A percentile compares a stretch with the other conserved stretches of the same genome.
These are phyloP conservation scores for Pleomassaria siparia DNA, from an alignment of 2,329 filamentous ascomycete genomes.

Conservation along the genomic window DNA sequence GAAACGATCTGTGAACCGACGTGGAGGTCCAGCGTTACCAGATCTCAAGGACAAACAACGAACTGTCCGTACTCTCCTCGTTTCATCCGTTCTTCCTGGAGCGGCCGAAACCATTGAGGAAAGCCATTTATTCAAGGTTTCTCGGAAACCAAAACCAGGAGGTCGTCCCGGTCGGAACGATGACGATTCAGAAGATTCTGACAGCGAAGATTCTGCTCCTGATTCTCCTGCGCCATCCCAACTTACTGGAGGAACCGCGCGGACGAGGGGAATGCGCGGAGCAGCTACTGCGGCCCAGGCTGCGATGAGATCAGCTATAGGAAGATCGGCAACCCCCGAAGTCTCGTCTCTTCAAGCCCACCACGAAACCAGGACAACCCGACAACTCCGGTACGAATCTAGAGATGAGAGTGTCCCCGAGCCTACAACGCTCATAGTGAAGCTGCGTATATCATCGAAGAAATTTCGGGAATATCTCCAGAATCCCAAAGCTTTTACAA, in stretches of 20 bases:
- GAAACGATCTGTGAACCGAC: conserved; percentile 91
- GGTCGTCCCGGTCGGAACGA: conserved; percentile 62
- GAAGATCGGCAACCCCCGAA: conserved; percentile 90
- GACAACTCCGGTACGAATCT: conserved; percentile 61
- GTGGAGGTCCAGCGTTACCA: conserved; percentile 89
- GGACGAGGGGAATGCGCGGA: conserved; percentile 85
- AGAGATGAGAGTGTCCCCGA: conserved; percentile 80
- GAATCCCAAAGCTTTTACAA: conserved; percentile 51
- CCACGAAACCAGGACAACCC: conserved; percentile 69
- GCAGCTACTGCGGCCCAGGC: conserved; percentile 85
- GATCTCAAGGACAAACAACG: conserved; percentile 93
- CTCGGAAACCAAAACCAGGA: conserved; percentile 44
- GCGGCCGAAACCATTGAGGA: conserved; percentile 79
- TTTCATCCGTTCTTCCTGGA: conserved; percentile 89
- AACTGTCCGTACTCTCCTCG: conserved; percentile 87
- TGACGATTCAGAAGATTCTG: conserved; percentile 86
- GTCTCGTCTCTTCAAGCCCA: conserved; percentile 58
- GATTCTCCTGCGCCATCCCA: conserved; percentile 80
- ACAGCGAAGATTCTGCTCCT: conserved; percentile 83
- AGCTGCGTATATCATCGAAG: conserved; percentile 70
- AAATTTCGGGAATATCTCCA: conserved; percentile 69
- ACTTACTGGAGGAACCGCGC: conserved; percentile 71
- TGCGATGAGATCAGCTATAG: conserved; percentile 73
- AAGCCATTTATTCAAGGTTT: conserved; percentile 77
- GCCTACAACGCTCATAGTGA: conserved; percentile 65